Conservation (phyloP, 805 yeast genomes). For the Schwanniomyces occidentalis region DNA sequence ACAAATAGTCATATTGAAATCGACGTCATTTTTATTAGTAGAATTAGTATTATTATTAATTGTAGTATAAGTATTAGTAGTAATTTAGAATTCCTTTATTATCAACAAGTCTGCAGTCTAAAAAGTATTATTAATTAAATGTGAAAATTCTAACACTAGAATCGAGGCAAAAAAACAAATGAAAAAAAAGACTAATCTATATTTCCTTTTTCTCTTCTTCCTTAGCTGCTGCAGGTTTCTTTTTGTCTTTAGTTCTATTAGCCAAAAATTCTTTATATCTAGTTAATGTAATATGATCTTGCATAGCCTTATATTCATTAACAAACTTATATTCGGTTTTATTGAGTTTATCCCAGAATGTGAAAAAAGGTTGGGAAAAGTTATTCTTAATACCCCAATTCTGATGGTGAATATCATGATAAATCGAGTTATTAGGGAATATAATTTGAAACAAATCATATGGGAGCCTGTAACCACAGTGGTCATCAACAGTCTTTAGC, state of each 20-base stretch:
- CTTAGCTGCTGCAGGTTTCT: not conserved
- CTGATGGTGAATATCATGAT: conserved; percentile 98
- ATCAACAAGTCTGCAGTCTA: too few species aligned
- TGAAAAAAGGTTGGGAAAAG: conserved; percentile 94
- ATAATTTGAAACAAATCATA: conserved; percentile 85
- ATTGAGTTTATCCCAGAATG: conserved; percentile 81
- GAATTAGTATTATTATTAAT: too few species aligned
- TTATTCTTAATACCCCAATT: conserved; percentile 91
- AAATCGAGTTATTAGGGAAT: conserved; percentile 93
- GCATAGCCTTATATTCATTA: conserved; percentile 65
- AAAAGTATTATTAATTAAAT: too few species aligned
- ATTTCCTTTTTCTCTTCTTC: conserved; percentile 7
- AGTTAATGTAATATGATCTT: conserved; percentile 64
- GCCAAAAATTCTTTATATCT: conserved; percentile 61
- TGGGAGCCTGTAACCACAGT: conserved; percentile 96
- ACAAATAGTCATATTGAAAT: too few species aligned
- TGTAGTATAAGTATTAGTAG: too few species aligned
- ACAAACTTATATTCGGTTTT: conserved; percentile 67
- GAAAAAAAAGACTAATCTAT: not conserved
- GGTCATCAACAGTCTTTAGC: conserved; percentile 96
- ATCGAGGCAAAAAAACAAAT: not conserved
- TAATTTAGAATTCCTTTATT: too few species aligned
- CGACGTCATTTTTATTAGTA: too few species aligned
- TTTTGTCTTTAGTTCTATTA: conserved; percentile 27
- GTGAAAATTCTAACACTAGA: not conserved